Percentiles rank a stretch among this genome's conserved stretches.
Conservation (phyloP, 106 monocot genomes). For the Phalaenopsis equestris region DNA sequence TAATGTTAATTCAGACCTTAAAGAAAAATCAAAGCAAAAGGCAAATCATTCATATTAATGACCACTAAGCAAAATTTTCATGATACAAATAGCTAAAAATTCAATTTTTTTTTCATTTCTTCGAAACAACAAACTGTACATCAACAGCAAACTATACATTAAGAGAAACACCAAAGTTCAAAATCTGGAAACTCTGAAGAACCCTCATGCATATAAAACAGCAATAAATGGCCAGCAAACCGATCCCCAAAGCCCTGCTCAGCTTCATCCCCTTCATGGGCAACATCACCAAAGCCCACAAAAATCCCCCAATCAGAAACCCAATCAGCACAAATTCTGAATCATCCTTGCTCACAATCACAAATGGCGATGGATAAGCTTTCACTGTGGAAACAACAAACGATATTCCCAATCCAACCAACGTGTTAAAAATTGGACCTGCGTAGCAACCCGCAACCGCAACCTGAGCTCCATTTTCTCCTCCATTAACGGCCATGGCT, state of each 20-base stretch:
- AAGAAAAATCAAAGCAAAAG: no score
- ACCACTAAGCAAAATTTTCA: no score
- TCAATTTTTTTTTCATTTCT: no score
- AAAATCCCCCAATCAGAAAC: conserved; percentile 26
- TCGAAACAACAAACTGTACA: neutral
- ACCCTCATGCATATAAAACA: conserved; percentile 29
- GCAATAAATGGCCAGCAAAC: conserved; percentile 25
- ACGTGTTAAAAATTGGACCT: conserved; percentile 10
- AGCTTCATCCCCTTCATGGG: conserved; percentile 28
- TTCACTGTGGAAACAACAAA: conserved; percentile 1
- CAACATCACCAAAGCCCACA: conserved; percentile 32
- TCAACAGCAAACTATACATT: neutral
- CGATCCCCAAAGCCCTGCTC: conserved; percentile 23
- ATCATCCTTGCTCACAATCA: conserved; percentile 7
- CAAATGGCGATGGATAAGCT: conserved; percentile 17
- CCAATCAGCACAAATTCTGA: conserved; percentile 19
- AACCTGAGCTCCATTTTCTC: conserved; percentile 11
- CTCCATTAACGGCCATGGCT: conserved; percentile 12
- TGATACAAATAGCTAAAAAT: no score
- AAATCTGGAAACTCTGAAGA: neutral
- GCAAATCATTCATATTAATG: no score
- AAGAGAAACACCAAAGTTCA: neutral
- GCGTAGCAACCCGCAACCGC: conserved; percentile 18
- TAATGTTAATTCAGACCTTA: no score
- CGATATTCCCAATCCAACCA: conserved; percentile 8